phyloP scores from a whole-genome alignment of 345 rosid species.

The Citrus cavaleriei region DNA sequence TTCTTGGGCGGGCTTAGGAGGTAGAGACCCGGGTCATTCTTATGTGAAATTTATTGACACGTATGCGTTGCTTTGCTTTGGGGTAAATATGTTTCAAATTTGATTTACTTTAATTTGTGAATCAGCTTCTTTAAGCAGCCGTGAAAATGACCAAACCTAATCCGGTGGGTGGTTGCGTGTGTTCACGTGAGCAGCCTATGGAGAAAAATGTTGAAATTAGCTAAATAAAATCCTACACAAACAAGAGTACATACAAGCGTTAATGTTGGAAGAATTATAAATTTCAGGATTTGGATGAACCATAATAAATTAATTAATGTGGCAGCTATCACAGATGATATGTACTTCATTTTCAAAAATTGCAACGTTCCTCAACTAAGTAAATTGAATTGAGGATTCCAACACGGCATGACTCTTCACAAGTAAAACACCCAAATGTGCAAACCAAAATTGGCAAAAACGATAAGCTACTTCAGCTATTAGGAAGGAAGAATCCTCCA shows the following conservation, averaged over 20 bases:
- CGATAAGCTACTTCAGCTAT: neutral
- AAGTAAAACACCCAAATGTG: neutral
- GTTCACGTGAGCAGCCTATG: too few relatives aligned
- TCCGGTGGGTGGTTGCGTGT: too few relatives aligned
- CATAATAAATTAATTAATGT: neutral
- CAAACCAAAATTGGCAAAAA: neutral
- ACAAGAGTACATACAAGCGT: neutral
- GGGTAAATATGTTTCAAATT: neutral
- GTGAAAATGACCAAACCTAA: neutral
- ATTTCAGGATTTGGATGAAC: neutral
- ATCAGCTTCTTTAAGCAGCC: neutral
- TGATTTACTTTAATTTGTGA: neutral
- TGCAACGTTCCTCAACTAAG: neutral
- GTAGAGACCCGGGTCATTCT: too few relatives aligned
- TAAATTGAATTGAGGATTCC: neutral
- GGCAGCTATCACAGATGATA: neutral
- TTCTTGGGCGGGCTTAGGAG: too few relatives aligned
- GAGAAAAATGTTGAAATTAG: too few relatives aligned
- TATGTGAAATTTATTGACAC: too few relatives aligned
- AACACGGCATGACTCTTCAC: neutral
- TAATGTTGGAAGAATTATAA: neutral
- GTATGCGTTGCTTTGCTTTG: neutral
- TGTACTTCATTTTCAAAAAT: neutral
- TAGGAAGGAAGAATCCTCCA: neutral
- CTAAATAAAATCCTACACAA: neutral